Base-by-base conservation (phyloP, 1,284 basidiomycete genomes). In the Psilocybe mexicana region DNA sequence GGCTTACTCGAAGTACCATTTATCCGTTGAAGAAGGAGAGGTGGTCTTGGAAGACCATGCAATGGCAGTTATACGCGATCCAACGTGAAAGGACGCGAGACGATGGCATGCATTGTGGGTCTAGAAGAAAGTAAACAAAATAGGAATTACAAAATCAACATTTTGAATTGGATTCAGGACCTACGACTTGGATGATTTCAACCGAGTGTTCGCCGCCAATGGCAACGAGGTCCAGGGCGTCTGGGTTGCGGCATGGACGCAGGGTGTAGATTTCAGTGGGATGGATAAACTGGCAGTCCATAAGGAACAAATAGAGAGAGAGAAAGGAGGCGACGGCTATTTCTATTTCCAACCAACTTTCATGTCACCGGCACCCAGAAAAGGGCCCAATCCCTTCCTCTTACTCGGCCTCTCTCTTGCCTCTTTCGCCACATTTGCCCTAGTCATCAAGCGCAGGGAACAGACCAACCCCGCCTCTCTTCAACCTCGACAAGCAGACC, bases 81-180 rank as follows among this genome's bases (percentile, higher is more conserved):
- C 90, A 36, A 92, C 73, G 69, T 88, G 82, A 66, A 92, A 92
- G 26, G 83, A 84, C 44, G 90, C 89, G 63, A 93, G 65, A 35
- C 74, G 72, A 56, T 74, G 74, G 64, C 72, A 80, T 12, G 74
- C 73, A 1, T 75, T 74, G 54, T 76, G 66, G 28, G 72, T 72
- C 76, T 83, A 61, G 10, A 30, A 38, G 33, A 2, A 24, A 36
- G 30, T 49, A 55, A 33, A 33, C 30, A 47, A 50, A 53, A 30
- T 61, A 44, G 36, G 18, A 18, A 18, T 18, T 18, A 18, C 18
- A 50, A 53, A 54, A 3, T 61, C 57, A 35, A 43, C 47, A 18
- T 52, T 62, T 55, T 28, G 59, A 55, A 40, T 18, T 54, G 59
- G 43, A 50, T 43, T 51, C n/a, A n/a, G 54, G 12, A 74, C 82